A percentile compares a stretch with the other conserved stretches of the same genome.
Conservation (phyloP, 441 rosid genomes). For the California macrophylla region DNA sequence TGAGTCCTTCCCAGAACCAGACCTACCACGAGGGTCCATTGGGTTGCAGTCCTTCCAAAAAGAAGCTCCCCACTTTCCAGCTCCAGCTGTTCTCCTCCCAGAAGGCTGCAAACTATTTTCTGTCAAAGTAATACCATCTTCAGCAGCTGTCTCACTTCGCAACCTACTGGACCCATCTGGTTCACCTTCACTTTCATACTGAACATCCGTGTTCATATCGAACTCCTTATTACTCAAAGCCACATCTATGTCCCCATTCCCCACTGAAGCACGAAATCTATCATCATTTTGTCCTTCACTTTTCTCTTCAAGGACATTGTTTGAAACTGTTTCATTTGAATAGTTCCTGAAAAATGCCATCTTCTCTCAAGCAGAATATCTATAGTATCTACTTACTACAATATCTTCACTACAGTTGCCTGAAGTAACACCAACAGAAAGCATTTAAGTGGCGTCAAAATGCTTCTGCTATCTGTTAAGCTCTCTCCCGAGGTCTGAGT, state of each 20-base stretch:
- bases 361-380: constrained; percentile 35
- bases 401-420: background rate
- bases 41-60: constrained; percentile 99
- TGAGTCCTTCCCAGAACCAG: constrained; percentile 67
- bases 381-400: constrained; percentile 1
- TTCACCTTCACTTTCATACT: constrained; percentile 57
- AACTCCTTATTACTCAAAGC: constrained; percentile 53
- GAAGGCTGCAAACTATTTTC: constrained; percentile 45
- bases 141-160: constrained; percentile 31
- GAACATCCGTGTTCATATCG: constrained; percentile 68
- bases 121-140: constrained; percentile 26
- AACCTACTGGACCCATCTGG: constrained; percentile 43
- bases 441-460: background rate
- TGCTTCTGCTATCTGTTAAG: constrained; percentile 2
- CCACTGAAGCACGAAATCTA: constrained; percentile 35
- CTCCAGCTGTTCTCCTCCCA: constrained; percentile 52
- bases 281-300: constrained; percentile 34
- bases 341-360: constrained; percentile 91
- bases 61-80: constrained; percentile 88
- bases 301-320: constrained; percentile 52
- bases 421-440: background rate
- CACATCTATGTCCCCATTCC: constrained; percentile 39
- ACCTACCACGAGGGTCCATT: constrained; percentile 45
- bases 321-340: constrained; percentile 48
- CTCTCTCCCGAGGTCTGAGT: constrained; percentile 3